phyloP scores from a whole-genome alignment of 768 basidiomycete species.

The Panus rudis region DNA sequence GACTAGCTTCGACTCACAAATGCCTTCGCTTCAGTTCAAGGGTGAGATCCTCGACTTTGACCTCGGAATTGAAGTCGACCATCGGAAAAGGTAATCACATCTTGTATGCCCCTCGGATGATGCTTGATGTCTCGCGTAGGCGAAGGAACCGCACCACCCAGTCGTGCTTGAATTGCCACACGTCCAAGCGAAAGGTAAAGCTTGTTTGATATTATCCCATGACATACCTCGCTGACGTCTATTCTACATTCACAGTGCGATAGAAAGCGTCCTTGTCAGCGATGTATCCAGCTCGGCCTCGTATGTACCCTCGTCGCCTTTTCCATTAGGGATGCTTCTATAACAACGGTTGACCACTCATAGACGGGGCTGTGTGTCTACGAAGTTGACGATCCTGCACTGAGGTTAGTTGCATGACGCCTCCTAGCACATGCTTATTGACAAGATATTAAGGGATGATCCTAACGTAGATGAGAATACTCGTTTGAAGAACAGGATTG shows the following conservation, averaged over 20 bases:
- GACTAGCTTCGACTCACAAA: constrained; percentile 3
- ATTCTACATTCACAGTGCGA: constrained; percentile 56
- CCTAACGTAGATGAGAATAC: constrained; percentile 84
- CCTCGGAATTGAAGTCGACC: constrained; percentile 24
- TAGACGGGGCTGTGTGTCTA: constrained; percentile 94
- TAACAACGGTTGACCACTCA: constrained; percentile 1
- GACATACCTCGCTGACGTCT: constrained; percentile 6
- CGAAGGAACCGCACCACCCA: constrained; percentile 90
- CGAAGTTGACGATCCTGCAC: constrained; percentile 84
- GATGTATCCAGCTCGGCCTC: constrained; percentile 85
- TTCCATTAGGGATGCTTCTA: constrained; percentile 4
- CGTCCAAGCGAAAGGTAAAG: constrained; percentile 86
- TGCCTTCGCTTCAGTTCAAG: constrained; percentile 50
- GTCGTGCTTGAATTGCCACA: constrained; percentile 84
- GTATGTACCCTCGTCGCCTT: constrained; percentile 32
- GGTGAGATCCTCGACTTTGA: constrained; percentile 76
- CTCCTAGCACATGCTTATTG: neutral
- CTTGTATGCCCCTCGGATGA: neutral
- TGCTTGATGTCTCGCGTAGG: constrained; percentile 27
- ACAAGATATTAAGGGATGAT: constrained; percentile 55
- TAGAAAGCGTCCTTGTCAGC: constrained; percentile 83
- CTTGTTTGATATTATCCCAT: constrained; percentile 4
- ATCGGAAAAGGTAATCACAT: constrained; percentile 22
- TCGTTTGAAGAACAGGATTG: constrained; percentile 78
- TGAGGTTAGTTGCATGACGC: constrained; percentile 43